phyloP scores from a whole-genome alignment of 495 filamentous ascomycete species.

The Hypoxylon cercidicola region DNA sequence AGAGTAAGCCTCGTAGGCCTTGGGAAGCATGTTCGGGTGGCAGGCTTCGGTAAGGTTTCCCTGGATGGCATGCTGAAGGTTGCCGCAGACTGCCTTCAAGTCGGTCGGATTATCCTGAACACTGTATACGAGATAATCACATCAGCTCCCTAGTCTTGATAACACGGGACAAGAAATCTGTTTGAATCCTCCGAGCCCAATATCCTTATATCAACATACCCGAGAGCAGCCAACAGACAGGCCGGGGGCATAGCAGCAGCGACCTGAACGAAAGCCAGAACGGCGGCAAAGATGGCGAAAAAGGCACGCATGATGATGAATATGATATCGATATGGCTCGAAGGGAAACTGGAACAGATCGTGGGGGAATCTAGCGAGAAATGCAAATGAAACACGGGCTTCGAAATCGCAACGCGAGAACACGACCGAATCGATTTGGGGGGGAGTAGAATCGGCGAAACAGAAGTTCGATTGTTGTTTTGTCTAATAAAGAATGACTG shows the following conservation, averaged over 20 bases:
- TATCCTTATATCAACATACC: slow-evolving; percentile 35
- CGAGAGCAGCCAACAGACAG: slow-evolving; percentile 49
- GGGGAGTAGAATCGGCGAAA: slow-evolving; percentile 6
- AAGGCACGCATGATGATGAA: slow-evolving; percentile 46
- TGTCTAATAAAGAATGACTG: slow-evolving; percentile 21
- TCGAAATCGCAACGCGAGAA: slow-evolving; percentile 32
- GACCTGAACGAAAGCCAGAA: slow-evolving; percentile 44
- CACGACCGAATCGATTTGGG: slow-evolving; percentile 25
- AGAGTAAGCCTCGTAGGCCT: slow-evolving; percentile 44
- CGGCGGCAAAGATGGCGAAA: slow-evolving; percentile 43
- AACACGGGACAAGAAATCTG: background rate
- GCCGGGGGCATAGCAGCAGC: slow-evolving; percentile 47
- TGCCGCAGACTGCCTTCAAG: slow-evolving; percentile 46
- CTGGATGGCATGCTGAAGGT: slow-evolving; percentile 37
- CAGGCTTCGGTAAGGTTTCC: slow-evolving; percentile 50
- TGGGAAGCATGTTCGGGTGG: slow-evolving; percentile 36
- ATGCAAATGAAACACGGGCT: slow-evolving; percentile 29
- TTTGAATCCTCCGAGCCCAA: background rate
- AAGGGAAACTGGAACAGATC: slow-evolving; percentile 21
- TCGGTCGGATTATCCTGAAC: slow-evolving; percentile 48
- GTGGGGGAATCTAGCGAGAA: slow-evolving; percentile 18
- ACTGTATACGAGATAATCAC: slow-evolving; percentile 16
- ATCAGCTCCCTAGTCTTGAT: background rate
- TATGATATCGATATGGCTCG: slow-evolving; percentile 30
- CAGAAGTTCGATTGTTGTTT: slow-evolving; percentile 15